phyloP scores from a whole-genome alignment of 768 basidiomycete species.

The Tricholomella constricta region DNA sequence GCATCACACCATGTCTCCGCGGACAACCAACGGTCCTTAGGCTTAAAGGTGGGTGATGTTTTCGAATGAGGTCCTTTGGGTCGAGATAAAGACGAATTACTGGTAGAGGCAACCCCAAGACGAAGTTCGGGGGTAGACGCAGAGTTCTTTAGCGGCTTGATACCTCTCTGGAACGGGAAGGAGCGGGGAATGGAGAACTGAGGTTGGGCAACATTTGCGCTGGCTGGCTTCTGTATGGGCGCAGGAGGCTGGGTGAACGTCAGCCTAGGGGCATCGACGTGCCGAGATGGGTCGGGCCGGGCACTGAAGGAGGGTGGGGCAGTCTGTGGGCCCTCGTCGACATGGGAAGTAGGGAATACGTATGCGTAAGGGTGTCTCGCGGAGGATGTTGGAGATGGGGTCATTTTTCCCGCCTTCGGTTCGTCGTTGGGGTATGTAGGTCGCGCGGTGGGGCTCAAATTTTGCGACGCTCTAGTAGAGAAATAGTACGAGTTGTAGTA shows the following conservation, averaged over 20 bases:
- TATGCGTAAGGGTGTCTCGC: constrained; percentile 19
- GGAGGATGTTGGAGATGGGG: constrained; percentile 22
- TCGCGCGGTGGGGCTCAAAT: constrained; percentile 7
- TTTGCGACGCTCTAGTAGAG: background rate
- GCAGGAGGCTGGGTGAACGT: constrained; percentile 31
- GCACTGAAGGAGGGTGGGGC: constrained; percentile 17
- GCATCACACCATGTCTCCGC: constrained; percentile 86
- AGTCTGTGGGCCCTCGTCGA: constrained; percentile 14
- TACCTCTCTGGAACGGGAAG: background rate
- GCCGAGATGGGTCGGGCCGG: constrained; percentile 8
- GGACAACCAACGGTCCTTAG: constrained; percentile 66
- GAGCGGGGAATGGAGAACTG: constrained; percentile 2
- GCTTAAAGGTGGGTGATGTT: constrained; percentile 30
- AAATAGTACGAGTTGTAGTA: constrained; percentile 55
- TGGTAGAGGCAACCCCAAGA: background rate
- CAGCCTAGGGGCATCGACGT: constrained; percentile 26
- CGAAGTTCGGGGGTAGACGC: constrained; percentile 70
- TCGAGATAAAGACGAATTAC: background rate
- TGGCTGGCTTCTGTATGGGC: constrained; percentile 5
- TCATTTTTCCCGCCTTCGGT: constrained; percentile 2
- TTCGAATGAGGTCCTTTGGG: constrained; percentile 2
- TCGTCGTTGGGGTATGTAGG: constrained; percentile 7
- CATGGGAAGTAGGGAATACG: constrained; percentile 26
- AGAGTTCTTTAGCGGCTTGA: constrained; percentile 49
- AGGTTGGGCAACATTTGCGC: constrained; percentile 1